A percentile compares a stretch with the other conserved stretches of the same genome.
Conservation (phyloP, 345 rosid species). For the Psidium guajava region DNA sequence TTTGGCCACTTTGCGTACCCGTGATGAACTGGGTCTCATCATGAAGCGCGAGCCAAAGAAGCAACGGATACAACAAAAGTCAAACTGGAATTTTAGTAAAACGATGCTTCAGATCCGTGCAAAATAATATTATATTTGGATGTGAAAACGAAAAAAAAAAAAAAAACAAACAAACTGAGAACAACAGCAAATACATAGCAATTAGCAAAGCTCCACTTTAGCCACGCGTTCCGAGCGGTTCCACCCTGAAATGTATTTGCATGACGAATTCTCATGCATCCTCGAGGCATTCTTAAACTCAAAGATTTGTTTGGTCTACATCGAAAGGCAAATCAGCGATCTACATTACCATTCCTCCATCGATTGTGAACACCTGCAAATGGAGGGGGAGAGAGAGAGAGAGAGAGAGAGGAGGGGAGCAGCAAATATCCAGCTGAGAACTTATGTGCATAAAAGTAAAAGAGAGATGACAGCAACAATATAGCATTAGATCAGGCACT, state of each 20-base stretch:
- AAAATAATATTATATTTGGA: neutral
- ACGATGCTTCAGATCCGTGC: neutral
- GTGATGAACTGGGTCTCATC: neutral
- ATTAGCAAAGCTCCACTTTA: neutral
- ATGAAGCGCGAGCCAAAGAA: neutral
- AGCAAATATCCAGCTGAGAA: neutral
- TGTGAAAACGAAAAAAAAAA: neutral
- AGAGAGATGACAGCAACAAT: neutral
- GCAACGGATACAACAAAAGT: neutral
- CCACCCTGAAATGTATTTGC: neutral
- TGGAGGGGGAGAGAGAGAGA: neutral
- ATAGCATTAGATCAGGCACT: neutral
- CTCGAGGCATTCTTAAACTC: neutral
- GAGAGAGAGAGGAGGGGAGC: too few relatives aligned
- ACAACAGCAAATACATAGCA: neutral
- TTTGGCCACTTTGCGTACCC: neutral
- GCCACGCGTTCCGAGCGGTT: neutral
- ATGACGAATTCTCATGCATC: neutral
- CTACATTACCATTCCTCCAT: conserved; percentile 96
- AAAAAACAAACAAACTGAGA: neutral
- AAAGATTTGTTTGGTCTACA: neutral
- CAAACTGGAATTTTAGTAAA: neutral
- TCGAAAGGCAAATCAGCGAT: neutral
- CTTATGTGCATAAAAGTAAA: neutral
- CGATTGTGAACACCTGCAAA: conserved; percentile 74